Conservation (phyloP, 108 stramenopile genomes). For the Epithemia pelagica region DNA sequence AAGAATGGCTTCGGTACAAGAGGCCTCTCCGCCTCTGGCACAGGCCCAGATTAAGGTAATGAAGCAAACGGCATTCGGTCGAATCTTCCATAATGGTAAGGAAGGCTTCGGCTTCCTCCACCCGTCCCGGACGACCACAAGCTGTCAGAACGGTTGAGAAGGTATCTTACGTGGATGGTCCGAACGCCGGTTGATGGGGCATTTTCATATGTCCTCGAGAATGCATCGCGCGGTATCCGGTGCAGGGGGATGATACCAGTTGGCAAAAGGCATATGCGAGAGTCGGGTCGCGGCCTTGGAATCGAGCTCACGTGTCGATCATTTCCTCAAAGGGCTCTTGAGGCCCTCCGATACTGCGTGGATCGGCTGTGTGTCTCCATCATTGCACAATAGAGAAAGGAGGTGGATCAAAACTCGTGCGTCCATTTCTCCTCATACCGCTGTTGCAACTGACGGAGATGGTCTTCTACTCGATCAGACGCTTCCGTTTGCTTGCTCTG, state of each 20-base stretch:
- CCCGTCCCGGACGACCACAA: background rate
- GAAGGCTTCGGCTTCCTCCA: background rate
- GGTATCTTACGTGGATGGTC: background rate
- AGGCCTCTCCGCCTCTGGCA: slow-evolving; percentile 1
- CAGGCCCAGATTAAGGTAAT: background rate
- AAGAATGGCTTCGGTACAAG: background rate
- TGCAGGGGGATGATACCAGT: background rate
- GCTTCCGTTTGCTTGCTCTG: background rate
- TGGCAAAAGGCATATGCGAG: background rate
- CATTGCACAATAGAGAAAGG: background rate
- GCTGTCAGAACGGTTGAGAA: background rate
- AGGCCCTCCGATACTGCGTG: background rate
- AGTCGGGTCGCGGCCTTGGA: background rate
- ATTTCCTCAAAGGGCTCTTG: background rate
- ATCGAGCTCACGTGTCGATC: background rate
- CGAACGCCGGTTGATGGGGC: background rate
- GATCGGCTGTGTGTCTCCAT: background rate
- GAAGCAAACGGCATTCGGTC: background rate
- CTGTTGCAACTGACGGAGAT: background rate
- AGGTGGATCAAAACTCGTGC: background rate
- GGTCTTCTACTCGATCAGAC: background rate
- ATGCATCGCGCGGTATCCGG: background rate
- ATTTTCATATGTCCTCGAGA: background rate
- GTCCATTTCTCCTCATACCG: background rate
- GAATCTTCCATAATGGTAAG: background rate